Evolutionary conservation across 305 asterid species (phyloP).

Genomic region (Fraxinus velutina): DNA sequence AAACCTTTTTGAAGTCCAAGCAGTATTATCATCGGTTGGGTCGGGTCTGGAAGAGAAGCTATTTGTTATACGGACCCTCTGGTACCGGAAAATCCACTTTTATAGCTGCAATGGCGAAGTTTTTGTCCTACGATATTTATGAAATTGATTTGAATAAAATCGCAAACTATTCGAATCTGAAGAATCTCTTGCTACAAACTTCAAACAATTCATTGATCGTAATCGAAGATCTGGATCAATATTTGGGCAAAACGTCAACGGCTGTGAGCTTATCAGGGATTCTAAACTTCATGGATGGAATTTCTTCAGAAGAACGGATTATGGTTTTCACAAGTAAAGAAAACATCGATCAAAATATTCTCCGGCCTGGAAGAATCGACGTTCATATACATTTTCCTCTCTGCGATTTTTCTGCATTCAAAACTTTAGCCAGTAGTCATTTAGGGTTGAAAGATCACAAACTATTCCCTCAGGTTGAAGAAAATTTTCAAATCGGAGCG

Average conservation of each 20-base stretch:
- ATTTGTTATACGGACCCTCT: constrained; percentile 63
- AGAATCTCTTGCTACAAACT: constrained; percentile 65
- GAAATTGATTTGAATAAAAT: constrained; percentile 62
- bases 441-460: constrained; percentile 79
- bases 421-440: constrained; percentile 63
- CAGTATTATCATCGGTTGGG: constrained; percentile 79
- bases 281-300: constrained; percentile 85
- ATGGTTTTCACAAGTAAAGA: constrained; percentile 82
- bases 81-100: constrained; percentile 92
- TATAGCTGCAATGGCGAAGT: constrained; percentile 71
- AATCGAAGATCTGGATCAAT: constrained; percentile 81
- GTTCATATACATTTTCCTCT: constrained; percentile 75
- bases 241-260: constrained; percentile 44
- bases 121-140: constrained; percentile 63
- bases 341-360: constrained; percentile 48
- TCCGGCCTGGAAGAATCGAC: constrained; percentile 85
- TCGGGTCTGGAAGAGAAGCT: constrained; percentile 86
- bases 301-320: constrained; percentile 72
- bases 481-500: constrained; percentile 70
- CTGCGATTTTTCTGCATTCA: constrained; percentile 76
- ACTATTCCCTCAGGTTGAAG: constrained; percentile 72
- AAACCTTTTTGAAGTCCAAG: constrained; percentile 59
- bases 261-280: constrained; percentile 64
- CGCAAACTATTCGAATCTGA: constrained; percentile 66
- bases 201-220: constrained; percentile 65